Evolutionary conservation across 345 rosid species (phyloP), one percentile per base, ranked within the genome.

Genomic region (Eutrema japonicum): DNA sequence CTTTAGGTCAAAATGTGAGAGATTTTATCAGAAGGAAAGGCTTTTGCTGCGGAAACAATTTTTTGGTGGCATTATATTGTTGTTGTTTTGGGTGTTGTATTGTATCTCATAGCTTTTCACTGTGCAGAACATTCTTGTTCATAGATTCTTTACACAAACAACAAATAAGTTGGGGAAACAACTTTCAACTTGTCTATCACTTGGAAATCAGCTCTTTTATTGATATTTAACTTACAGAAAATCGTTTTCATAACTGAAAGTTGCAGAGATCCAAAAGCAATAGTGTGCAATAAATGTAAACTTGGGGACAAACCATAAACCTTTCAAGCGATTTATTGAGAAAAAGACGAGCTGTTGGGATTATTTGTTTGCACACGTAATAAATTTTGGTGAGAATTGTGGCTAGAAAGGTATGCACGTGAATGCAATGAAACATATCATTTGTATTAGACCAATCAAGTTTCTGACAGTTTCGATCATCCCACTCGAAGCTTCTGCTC

Each of bases 371-470:
- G 66, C 65, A 62, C 55, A 53, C 64, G 41, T 69, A 53, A 45
- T 50, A 45, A 36, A 45, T 56, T 53, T 4, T 33, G 38, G 63
- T 4, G 7, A 47, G 30, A 68, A 5, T 29, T 76, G 80, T 76
- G 76, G 80, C 46, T 62, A 14, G 1, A 10, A 49, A 30, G 47
- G 48, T 10, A n/a, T 76, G 80, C 76, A 70, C 76, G 80, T 76
- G 76, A 70, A 70, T 27, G 40, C 38, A 12, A 43, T 27, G 35
- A 22, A 76, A 53, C 60, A 47, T 48, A 63, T 62, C 51, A 64
- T 64, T 14, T 69, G 70, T 33, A 9, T 32, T 7, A 14, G 56
- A 30, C 46, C 70, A 46, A 32, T 63, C 54, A 59, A 63, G 29
- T 54, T 62, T 68, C 71, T 76, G 75, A 48, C 53, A 50, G 35